Conservation (phyloP, 163 green algal genomes). For the Chlamydomonas reinhardtii region DNA sequence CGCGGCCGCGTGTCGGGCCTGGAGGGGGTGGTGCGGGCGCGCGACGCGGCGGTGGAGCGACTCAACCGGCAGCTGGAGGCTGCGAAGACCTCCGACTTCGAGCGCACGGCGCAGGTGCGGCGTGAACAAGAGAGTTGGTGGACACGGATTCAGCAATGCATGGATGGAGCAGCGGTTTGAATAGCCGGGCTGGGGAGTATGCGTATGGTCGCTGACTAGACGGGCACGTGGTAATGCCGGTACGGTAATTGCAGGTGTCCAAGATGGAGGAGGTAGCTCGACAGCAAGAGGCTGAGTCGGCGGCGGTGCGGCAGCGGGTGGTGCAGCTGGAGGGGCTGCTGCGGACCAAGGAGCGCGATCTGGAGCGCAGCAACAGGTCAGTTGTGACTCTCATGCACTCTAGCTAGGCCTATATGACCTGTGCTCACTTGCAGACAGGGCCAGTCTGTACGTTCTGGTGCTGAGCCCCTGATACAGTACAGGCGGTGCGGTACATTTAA, state of each 20-base stretch:
- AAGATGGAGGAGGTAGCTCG: constrained; percentile 25
- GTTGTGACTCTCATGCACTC: too few species aligned
- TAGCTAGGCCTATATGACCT: too few species aligned
- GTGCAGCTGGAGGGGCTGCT: constrained; percentile 47
- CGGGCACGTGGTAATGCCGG: too few species aligned
- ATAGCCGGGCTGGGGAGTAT: too few species aligned
- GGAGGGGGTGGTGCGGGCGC: constrained; percentile 37
- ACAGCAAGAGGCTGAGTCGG: constrained; percentile 8
- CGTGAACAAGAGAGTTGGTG: too few species aligned
- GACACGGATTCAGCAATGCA: background rate
- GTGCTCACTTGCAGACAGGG: too few species aligned
- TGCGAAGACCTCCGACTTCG: constrained; percentile 19
- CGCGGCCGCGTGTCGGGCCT: background rate
- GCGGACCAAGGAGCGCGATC: constrained; percentile 48
- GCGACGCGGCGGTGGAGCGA: constrained; percentile 46
- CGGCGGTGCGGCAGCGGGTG: constrained; percentile 5
- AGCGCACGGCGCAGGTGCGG: constrained; percentile 31
- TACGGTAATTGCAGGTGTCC: too few species aligned
- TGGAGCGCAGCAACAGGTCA: constrained; percentile 28
- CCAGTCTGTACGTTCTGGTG: too few species aligned
- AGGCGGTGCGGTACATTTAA: too few species aligned
- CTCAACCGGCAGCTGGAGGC: constrained; percentile 44
- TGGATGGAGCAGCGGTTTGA: too few species aligned
- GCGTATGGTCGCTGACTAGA: too few species aligned
- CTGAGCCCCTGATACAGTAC: too few species aligned